Evolutionary conservation across 2,329 filamentous ascomycete species (phyloP), one percentile per base, ranked within the genome.

Genomic region (Aspergillus sp.): DNA sequence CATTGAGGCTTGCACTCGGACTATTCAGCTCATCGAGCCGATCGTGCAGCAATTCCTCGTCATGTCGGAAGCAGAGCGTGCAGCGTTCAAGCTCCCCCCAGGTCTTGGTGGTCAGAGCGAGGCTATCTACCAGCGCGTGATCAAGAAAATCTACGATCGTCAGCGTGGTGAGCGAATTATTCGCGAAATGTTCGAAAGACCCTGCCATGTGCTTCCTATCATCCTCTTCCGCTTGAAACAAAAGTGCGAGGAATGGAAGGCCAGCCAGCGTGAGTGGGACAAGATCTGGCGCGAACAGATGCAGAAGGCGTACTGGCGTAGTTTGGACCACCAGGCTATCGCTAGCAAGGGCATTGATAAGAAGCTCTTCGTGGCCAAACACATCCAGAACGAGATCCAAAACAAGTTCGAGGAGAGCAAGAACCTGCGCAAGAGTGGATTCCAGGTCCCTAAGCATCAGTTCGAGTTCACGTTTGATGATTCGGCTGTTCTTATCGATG

Each of bases 271-370:
- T 30, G 95, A 99, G 69, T 99, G 94, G 94, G 92, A 97, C 72
- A 96, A 96, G 73, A 91, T 99, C 7, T 99, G 94, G 94, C 90
- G 94, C 58, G 87, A 90, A 46, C 94, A 97, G 75, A 97, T 93
- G 20, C 88, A 95, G 67, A 87, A 88, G 65, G 93, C 95, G 77
- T 95, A 96, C 73, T 89, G 95, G 75, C 95, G 91, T 76, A 96
- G 91, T 70, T 83, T 99, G 48, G 94, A 99, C 66, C 94, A 99
- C 66, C 95, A 97, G 82, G 91, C 91, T 17, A 91, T 95, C 54
- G 86, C 90, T 49, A 89, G 90, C 64, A 95, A 94, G 75, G 84
- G 86, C 57, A 86, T 82, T 35, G 94, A 99, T 73, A 97, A 97
- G 82, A 88, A 91, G 61, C 87, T 90, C 60, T 89, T 96, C 54